Evolutionary conservation across 1,139 yeast genomes (phyloP), one percentile per base, ranked within the genome.

Genomic region (Yamadazyma buinensis): DNA sequence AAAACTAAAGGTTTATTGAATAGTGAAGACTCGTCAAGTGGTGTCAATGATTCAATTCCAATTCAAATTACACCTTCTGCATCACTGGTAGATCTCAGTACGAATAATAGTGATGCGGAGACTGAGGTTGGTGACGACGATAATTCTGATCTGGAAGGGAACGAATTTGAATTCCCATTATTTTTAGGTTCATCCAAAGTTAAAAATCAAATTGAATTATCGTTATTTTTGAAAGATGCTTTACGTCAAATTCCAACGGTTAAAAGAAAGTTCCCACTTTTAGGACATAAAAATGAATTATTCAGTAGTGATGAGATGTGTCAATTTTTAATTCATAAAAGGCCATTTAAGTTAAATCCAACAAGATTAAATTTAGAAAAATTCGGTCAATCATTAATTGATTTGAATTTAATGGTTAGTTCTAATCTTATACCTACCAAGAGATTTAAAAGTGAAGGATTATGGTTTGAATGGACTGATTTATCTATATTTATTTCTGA

Each of bases 381-480:
- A 34, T 59, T 68, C 42, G 75, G 76, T 1, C 76, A 70, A 46
- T 47, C 59, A 1, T 51, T 70, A 13, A 30, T 68, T 22, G 72
- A 69, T 39, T 46, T 53, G 36, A 65, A 61, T 33, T 46, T 67
- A 13, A 46, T 68, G 14, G 47, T 52, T 1, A 61, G 64, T 1
- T 57, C 67, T 1, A 62, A 65, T 13, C 50, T 67, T 35, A 52
- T 63, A 26, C 56, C 58, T 17, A 49, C 57, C 3, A 57, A 49
- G 37, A 66, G 60, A 43, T 70, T 70, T 46, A 63, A 52, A 35
- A 64, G 71, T 42, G 73, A 67, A 40, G 65, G 64, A 2, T 58
- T 66, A 64, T 68, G 74, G 74, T 66, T 67, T 38, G 75, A 69
- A 43, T 69, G 75, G 75, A 52, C 72, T 2, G 71, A 64, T 12